Percentiles rank a stretch among this genome's conserved stretches.
These are phyloP conservation scores for Mrakiaceae sp. DNA, from an alignment of 1,284 basidiomycete species.

Conservation along the genomic window DNA sequence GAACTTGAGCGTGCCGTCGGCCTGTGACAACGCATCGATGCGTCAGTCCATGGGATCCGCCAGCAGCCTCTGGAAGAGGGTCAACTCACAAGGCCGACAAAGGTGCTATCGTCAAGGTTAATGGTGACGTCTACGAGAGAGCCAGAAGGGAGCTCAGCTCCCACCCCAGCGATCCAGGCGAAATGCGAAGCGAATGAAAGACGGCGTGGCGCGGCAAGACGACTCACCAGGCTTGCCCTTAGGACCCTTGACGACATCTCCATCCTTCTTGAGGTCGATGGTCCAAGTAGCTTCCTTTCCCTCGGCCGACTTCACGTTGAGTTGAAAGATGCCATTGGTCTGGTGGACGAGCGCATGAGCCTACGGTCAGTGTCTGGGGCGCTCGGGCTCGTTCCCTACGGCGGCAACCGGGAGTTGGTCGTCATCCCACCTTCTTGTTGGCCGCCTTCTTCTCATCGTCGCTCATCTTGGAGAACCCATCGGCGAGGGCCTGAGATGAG, in stretches of 20 bases:
- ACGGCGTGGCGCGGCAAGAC: not conserved
- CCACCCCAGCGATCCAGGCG: not conserved
- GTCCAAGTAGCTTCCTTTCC: constrained; percentile 68
- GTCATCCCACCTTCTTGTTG: constrained; percentile 57
- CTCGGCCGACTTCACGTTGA: constrained; percentile 50
- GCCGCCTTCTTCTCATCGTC: constrained; percentile 29
- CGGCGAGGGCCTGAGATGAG: constrained; percentile 37
- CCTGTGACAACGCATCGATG: not conserved
- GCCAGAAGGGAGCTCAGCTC: too few relatives aligned
- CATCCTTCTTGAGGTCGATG: constrained; percentile 83
- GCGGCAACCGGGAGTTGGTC: too few relatives aligned
- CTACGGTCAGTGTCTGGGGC: too few relatives aligned
- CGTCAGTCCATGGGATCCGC: not conserved
- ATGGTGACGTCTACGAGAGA: constrained; percentile 10
- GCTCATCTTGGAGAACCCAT: constrained; percentile 41
- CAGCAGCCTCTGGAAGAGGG: not conserved
- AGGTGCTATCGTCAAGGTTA: constrained; percentile 12
- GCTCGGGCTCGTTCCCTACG: too few relatives aligned
- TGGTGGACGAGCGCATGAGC: constrained; percentile 26
- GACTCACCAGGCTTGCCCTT: constrained; percentile 51
- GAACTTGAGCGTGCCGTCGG: constrained; percentile 16
- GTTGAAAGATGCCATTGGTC: constrained; percentile 78
- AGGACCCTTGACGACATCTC: constrained; percentile 61
- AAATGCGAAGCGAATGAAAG: too few relatives aligned
- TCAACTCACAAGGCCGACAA: constrained; percentile 13